phyloP scores from a whole-genome alignment of 768 basidiomycete genomes.

The Kwoniella botswanensis region DNA sequence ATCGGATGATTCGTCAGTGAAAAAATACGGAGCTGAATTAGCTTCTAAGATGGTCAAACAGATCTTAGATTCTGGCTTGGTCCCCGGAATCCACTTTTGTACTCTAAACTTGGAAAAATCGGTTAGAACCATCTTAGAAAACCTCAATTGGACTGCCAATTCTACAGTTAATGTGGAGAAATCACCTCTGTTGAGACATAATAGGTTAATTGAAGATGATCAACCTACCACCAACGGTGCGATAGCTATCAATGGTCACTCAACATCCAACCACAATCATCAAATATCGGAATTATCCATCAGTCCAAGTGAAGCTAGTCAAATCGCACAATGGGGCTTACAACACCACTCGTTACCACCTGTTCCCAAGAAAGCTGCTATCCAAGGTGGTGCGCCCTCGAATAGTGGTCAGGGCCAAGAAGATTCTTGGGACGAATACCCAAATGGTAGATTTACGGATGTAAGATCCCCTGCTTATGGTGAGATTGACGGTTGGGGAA shows the following conservation, averaged over 20 bases:
- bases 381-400: constrained; percentile 39
- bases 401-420: constrained; percentile 44
- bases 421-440: constrained; percentile 60
- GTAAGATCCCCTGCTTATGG: constrained; percentile 59
- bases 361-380: constrained; percentile 46
- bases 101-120: constrained; percentile 98
- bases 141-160: constrained; percentile 68
- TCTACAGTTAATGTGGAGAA: constrained; percentile 15
- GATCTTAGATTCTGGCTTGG: constrained; percentile 60
- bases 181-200: constrained; percentile 57
- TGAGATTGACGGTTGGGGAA: constrained; percentile 59
- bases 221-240: constrained; percentile 19
- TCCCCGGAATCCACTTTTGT: constrained; percentile 82
- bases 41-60: constrained; percentile 79
- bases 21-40: constrained; percentile 88
- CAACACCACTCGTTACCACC: constrained; percentile 46
- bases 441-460: constrained; percentile 59
- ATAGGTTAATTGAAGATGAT: constrained; percentile 55
- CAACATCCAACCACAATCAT: background rate
- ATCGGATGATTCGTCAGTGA: constrained; percentile 92
- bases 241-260: constrained; percentile 15
- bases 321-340: constrained; percentile 53
- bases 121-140: constrained; percentile 80
- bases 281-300: constrained; percentile 55
- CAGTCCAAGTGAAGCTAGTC: constrained; percentile 60